A percentile compares a stretch with the other conserved stretches of the same genome.
These are phyloP conservation scores for Giardia duodenalis DNA, from an alignment of 208 protist genomes.

Conservation along the genomic window DNA sequence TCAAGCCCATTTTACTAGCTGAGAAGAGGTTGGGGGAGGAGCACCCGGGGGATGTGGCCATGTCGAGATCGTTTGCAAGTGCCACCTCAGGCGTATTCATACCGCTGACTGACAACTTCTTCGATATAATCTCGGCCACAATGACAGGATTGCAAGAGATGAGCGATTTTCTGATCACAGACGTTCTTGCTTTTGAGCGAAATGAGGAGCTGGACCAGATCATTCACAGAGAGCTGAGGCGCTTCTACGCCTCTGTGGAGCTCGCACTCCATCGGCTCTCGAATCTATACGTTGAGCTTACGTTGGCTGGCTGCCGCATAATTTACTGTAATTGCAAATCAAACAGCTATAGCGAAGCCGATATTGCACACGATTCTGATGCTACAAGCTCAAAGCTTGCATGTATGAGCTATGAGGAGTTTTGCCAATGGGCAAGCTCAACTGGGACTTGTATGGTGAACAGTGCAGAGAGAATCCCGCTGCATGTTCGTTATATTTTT, in stretches of 20 bases:
- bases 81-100: background rate
- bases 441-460: background rate
- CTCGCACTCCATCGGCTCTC: background rate
- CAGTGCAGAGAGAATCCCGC: background rate
- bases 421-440: background rate
- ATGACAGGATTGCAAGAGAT: background rate
- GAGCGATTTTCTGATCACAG: background rate
- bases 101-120: background rate
- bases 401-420: background rate
- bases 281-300: background rate
- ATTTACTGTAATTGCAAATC: background rate
- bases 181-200: background rate
- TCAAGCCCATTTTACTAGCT: too few species aligned
- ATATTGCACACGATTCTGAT: background rate
- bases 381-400: background rate
- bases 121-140: background rate
- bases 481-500: background rate
- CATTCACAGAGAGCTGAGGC: background rate
- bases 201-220: background rate
- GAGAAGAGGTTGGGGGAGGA: too few species aligned
- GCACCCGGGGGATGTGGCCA: background rate
- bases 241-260: background rate
- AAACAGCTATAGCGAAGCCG: background rate
- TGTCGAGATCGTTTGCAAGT: background rate
- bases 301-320: background rate